A percentile compares a stretch with the other conserved stretches of the same genome.
These are phyloP conservation scores for Trypanosoma conorhini DNA, from an alignment of 208 protist species.

Conservation along the genomic window DNA sequence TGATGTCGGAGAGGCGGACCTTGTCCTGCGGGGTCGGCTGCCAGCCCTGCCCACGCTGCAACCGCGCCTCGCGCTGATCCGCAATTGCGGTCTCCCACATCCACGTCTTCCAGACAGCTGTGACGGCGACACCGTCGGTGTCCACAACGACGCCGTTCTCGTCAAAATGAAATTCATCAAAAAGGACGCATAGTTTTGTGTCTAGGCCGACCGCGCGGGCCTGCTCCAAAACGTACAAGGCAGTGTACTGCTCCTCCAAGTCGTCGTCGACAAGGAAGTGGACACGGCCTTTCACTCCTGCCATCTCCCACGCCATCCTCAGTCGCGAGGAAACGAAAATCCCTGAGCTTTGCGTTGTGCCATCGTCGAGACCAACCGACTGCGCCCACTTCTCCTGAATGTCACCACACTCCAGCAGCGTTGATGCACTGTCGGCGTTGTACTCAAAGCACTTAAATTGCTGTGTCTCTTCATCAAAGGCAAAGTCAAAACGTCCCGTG, in stretches of 20 bases:
- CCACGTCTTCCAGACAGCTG: slow-evolving; percentile 91
- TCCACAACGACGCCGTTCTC: slow-evolving; percentile 71
- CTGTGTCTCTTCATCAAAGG: slow-evolving; percentile 71
- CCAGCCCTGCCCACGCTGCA: slow-evolving; percentile 66
- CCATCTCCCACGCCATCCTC: slow-evolving; percentile 54
- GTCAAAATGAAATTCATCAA: slow-evolving; percentile 90
- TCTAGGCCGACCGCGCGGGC: slow-evolving; percentile 77
- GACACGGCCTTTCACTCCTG: slow-evolving; percentile 68
- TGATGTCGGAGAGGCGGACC: slow-evolving; percentile 84
- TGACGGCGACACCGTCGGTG: slow-evolving; percentile 72
- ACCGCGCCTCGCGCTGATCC: slow-evolving; percentile 61
- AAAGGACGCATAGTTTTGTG: slow-evolving; percentile 82
- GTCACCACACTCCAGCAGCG: slow-evolving; percentile 83
- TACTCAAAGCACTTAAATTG: slow-evolving; percentile 92
- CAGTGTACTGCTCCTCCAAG: slow-evolving; percentile 88
- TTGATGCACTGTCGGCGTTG: slow-evolving; percentile 91
- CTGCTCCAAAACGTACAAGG: slow-evolving; percentile 71
- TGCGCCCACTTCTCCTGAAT: slow-evolving; percentile 90
- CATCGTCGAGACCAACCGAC: slow-evolving; percentile 61
- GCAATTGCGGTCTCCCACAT: slow-evolving; percentile 90
- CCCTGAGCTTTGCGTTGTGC: slow-evolving; percentile 55
- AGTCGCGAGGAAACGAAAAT: slow-evolving; percentile 63
- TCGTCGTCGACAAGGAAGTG: slow-evolving; percentile 91
- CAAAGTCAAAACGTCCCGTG: slow-evolving; percentile 91
- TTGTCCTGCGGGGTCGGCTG: slow-evolving; percentile 65